Evolutionary conservation across 192 early-diverging fungal genomes (phyloP), one percentile per base, ranked within the genome.

Genomic region (Coemansia sp.): DNA sequence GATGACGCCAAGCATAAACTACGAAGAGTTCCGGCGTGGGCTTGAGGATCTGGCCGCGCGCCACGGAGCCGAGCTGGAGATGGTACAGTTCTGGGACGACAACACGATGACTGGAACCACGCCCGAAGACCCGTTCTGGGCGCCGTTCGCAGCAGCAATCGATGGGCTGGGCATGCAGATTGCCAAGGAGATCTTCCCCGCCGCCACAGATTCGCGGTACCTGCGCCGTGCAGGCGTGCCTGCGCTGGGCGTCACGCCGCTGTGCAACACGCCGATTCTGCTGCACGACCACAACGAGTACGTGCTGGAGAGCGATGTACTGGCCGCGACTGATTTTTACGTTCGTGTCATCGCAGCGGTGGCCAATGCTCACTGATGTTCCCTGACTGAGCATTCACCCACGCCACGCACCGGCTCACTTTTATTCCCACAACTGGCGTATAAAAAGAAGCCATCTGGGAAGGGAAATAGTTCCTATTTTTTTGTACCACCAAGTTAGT

Each of bases 221-320:
- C 58, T 94, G 62, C 86, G 91, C 54, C 79, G 83, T 49, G 78
- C 87, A 0, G 91, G 91, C 10, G 83, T 95, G 23, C 91, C 90
- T 2, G 88, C 89, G 2, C 78, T 93, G 62, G 93, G 93, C 47
- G 88, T 95, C 52, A 90, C 88, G n/a, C 89, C 90, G 19, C 83
- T 94, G 69, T 81, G 86, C 69, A 87, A 89, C 75, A 85, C 85
- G 6, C 91, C 91, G 2, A 78, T 93, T 47, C 69, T 94, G 44
- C 73, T 94, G 52, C 93, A 95, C 57, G 91, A 93, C 74, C 91
- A 95, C 69, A 83, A 95, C 70, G 93, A 95, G 82, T 88, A 85
- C 42, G 83, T 95, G 57, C 85, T 86, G 75, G 90, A 93, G 72
- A 83, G 85, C 49, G 66, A 85, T 53, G 88, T 91, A 59, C 61